These are phyloP conservation scores for Leccinum uliginosum DNA, from an alignment of 768 basidiomycete genomes.

Conservation along the genomic window DNA sequence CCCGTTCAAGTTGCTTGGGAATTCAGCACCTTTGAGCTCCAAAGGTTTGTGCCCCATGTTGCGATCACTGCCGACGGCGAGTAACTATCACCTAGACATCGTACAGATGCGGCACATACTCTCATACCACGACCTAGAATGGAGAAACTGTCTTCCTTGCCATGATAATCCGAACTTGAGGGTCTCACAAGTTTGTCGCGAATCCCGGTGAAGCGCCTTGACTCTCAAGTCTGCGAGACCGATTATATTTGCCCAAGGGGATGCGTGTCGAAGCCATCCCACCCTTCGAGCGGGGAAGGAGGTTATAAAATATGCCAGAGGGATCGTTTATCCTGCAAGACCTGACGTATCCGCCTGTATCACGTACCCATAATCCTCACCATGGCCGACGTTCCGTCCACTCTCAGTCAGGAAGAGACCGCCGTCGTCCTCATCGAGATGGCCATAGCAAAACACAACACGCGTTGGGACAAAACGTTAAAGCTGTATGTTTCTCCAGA, in stretches of 20 bases:
- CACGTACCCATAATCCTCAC: slow-evolving; percentile 1
- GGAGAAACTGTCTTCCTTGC: background rate
- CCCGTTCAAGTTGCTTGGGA: background rate
- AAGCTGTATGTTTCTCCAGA: slow-evolving; percentile 49
- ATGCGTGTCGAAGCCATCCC: background rate
- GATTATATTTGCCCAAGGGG: slow-evolving; percentile 1
- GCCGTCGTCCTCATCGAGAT: slow-evolving; percentile 52
- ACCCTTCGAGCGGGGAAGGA: background rate
- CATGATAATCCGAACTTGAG: background rate
- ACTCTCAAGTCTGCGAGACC: background rate
- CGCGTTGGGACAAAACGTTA: slow-evolving; percentile 56
- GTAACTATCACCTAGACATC: background rate
- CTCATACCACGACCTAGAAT: background rate
- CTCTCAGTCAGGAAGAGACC: slow-evolving; percentile 56
- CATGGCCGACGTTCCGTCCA: slow-evolving; percentile 34
- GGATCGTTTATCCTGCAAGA: background rate
- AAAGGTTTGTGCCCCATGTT: background rate
- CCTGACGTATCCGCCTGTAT: slow-evolving; percentile 1
- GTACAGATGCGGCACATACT: background rate
- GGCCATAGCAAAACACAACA: slow-evolving; percentile 59
- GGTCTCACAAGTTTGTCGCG: background rate
- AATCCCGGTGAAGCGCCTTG: background rate
- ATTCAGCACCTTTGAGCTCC: background rate
- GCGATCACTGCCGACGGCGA: background rate
- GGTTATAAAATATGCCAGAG: slow-evolving; percentile 12